Base-by-base conservation (phyloP, 495 filamentous ascomycete species). In the Talaromyces wortmannii region DNA sequence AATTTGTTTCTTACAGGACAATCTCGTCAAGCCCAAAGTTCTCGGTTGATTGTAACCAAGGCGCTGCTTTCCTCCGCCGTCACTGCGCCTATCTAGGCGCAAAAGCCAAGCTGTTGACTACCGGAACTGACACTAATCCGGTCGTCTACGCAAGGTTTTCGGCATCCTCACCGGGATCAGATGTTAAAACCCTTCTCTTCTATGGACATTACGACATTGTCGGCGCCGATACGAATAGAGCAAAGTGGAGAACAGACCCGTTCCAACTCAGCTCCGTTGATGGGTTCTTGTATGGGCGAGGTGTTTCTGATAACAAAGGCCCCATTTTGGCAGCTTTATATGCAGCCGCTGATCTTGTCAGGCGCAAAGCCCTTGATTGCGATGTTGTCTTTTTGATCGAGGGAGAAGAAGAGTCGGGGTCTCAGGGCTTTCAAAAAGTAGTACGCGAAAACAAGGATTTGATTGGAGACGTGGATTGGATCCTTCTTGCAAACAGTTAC, bases 141-240 rank as follows among this genome's bases (percentile, higher is more conserved):
- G 83, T 97, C 18, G 90, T 98, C 1, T 87, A 86, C 65, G 92
- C 94, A 32, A 85, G 85, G 55, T 98, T 98, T 66, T 78, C 81
- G 49, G 90, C 89, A 18, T 75, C 72, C 1, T 67, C 70, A 2
- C 30, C 68, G 3, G 56, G 71, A 0, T 69, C 90, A 80, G 63
- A 80, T 67, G 80, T 90, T 18, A 96, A 92, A 71, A 91, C 88
- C 0, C 87, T 97, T 33, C 75, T 98, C 12, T 98, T 98, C 68
- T 98, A 98, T 66, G 95, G 95, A 4, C 94, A 98, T 61, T 98
- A 98, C 70, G 94, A 98, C 57, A 90, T 98, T n/a, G 91, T 98
- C n/a, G 81, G 89, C 16, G 94, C 95, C 0, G 89, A 95, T 53
- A 83, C 86, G 32, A 85, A 87, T 52, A 79, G 80, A 44, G 63